Conservation (phyloP, 805 yeast species). For the Candida fluviatilis region DNA sequence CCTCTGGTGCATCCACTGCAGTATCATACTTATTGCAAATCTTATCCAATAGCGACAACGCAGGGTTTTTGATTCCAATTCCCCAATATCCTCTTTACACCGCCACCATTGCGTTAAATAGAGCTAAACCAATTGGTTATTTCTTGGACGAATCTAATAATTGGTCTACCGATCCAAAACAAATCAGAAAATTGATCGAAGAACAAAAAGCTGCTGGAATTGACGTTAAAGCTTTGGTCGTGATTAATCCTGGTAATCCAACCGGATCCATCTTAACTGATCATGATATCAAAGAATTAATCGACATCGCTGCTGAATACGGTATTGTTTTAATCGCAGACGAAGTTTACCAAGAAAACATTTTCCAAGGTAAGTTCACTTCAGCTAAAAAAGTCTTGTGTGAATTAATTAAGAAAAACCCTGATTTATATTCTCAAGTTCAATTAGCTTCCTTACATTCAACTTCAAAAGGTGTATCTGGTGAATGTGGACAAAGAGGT, state of each 20-base stretch:
- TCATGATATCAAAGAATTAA: slow-evolving; percentile 64
- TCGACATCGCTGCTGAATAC: slow-evolving; percentile 77
- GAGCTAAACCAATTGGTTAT: slow-evolving; percentile 82
- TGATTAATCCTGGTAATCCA: slow-evolving; percentile 98
- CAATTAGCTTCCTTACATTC: slow-evolving; percentile 93
- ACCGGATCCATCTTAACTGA: slow-evolving; percentile 80
- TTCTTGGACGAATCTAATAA: slow-evolving; percentile 72
- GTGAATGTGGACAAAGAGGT: slow-evolving; percentile 99
- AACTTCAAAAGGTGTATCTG: slow-evolving; percentile 95
- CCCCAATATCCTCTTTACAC: slow-evolving; percentile 98
- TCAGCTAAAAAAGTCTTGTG: slow-evolving; percentile 81
- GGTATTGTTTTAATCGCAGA: slow-evolving; percentile 90
- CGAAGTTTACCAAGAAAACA: slow-evolving; percentile 95
- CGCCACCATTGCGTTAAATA: slow-evolving; percentile 84
- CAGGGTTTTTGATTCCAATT: slow-evolving; percentile 88
- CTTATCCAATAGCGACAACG: slow-evolving; percentile 58
- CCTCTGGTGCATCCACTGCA: slow-evolving; percentile 94
- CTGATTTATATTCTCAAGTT: slow-evolving; percentile 60
- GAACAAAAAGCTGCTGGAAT: slow-evolving; percentile 50
- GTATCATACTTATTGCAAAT: slow-evolving; percentile 76
- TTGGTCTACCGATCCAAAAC: slow-evolving; percentile 79
- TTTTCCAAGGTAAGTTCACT: slow-evolving; percentile 75
- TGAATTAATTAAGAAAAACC: slow-evolving; percentile 50
- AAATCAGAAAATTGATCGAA: slow-evolving; percentile 52
- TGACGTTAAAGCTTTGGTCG: slow-evolving; percentile 74